phyloP scores from a whole-genome alignment of 2,329 filamentous ascomycete genomes.

The Ophiostoma sp. region DNA sequence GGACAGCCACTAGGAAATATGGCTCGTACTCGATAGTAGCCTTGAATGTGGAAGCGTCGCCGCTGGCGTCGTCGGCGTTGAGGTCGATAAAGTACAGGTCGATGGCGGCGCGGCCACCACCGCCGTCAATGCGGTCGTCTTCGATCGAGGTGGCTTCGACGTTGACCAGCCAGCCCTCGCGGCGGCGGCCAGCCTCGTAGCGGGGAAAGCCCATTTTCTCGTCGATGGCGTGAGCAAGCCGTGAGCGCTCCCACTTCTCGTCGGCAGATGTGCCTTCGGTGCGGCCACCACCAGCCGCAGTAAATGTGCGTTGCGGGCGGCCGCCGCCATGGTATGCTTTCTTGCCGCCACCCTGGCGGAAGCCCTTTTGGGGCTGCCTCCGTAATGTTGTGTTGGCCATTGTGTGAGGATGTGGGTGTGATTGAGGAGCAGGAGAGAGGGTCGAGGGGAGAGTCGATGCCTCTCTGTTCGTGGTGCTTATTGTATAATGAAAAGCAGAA shows the following conservation, averaged over 20 bases:
- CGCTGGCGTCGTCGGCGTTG: constrained; percentile 92
- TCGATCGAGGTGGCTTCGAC: constrained; percentile 85
- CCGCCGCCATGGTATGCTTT: constrained; percentile 69
- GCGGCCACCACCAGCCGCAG: constrained; percentile 66
- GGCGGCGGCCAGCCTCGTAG: constrained; percentile 79
- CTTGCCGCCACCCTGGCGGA: constrained; percentile 57
- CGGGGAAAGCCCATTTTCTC: constrained; percentile 90
- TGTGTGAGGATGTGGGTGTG: constrained; percentile 14
- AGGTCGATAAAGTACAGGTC: constrained; percentile 97
- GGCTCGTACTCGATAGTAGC: constrained; percentile 94
- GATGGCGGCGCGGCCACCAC: constrained; percentile 80
- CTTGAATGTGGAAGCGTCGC: constrained; percentile 88
- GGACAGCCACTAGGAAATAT: constrained; percentile 89
- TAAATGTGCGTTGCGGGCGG: constrained; percentile 61
- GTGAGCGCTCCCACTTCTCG: constrained; percentile 83
- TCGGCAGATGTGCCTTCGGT: constrained; percentile 84
- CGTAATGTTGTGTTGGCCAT: constrained; percentile 59
- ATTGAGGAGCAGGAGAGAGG: not conserved
- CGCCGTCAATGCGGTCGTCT: constrained; percentile 76
- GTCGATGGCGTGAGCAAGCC: constrained; percentile 82
- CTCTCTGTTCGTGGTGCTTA: not conserved
- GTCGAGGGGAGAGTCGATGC: not conserved
- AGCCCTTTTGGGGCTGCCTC: constrained; percentile 55
- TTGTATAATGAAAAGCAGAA: not conserved
- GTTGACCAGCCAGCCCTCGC: constrained; percentile 87